Percentiles rank a stretch among this genome's conserved stretches.
Conservation (phyloP, 148 eudicot species). For the Pharnaceum exiguum region DNA sequence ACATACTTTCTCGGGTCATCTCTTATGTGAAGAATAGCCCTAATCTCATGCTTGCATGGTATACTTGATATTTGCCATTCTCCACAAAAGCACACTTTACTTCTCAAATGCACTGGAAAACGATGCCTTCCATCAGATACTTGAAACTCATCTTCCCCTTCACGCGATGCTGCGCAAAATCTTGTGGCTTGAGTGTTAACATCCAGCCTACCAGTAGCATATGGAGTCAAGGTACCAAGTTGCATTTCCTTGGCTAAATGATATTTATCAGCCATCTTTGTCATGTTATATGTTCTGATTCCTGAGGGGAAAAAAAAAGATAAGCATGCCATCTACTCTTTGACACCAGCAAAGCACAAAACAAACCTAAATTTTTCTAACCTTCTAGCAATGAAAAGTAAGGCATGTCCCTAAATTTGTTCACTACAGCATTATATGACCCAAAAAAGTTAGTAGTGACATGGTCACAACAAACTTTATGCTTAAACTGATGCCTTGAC, state of each 20-base stretch:
- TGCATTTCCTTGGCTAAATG: not conserved
- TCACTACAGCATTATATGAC: not conserved
- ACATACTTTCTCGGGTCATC: not conserved
- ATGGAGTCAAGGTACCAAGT: not conserved
- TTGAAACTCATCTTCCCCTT: not conserved
- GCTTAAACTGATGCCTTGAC: not conserved
- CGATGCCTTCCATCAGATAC: not conserved
- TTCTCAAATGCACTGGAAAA: not conserved
- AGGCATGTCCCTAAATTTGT: not conserved
- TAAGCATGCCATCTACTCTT: too few species aligned
- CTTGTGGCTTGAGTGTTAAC: not conserved
- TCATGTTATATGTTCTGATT: not conserved
- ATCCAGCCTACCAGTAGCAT: not conserved
- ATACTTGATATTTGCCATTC: not conserved
- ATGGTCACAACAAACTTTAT: not conserved
- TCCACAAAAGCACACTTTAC: not conserved
- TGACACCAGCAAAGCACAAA: too few species aligned
- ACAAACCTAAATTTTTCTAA: too few species aligned
- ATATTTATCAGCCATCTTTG: not conserved
- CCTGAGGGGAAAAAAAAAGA: too few species aligned
- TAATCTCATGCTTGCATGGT: not conserved
- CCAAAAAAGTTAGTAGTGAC: conserved; percentile 3
- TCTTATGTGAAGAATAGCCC: not conserved
- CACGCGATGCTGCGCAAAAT: not conserved
- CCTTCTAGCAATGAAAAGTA: not conserved